These are phyloP conservation scores for Penicillium cosmopolitanum DNA, from an alignment of 495 filamentous ascomycete species.

Conservation along the genomic window DNA sequence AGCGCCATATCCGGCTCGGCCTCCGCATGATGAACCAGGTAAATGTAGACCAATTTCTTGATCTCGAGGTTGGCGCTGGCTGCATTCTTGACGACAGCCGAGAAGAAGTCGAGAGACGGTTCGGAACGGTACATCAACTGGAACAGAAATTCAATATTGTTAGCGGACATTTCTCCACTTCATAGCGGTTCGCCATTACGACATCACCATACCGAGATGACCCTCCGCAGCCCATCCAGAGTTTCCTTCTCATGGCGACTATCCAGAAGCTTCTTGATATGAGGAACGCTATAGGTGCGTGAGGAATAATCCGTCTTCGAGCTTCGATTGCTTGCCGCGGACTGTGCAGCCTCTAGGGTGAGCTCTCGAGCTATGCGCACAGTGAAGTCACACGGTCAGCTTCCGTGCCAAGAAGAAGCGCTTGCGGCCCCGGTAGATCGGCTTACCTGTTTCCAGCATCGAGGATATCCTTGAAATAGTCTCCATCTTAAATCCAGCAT, in stretches of 20 bases:
- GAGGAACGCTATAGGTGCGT: constrained; percentile 53
- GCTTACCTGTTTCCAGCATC: constrained; percentile 86
- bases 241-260: constrained; percentile 93
- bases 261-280: constrained; percentile 93
- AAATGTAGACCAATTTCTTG: constrained; percentile 98
- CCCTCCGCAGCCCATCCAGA: constrained; percentile 85
- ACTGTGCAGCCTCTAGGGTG: constrained; percentile 93
- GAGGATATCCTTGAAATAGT: constrained; percentile 94
- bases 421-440: not conserved
- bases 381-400: constrained; percentile 28
- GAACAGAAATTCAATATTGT: constrained; percentile 15
- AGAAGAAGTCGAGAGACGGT: constrained; percentile 85
- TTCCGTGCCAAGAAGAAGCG: constrained; percentile 13
- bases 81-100: constrained; percentile 94
- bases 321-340: constrained; percentile 57
- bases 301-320: constrained; percentile 46
- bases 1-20: constrained; percentile 92
- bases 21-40: constrained; percentile 93
- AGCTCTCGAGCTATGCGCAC: constrained; percentile 79
- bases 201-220: constrained; percentile 73
- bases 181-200: not conserved
- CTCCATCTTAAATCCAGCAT: constrained; percentile 65
- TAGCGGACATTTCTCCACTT: constrained; percentile 17
- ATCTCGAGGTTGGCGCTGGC: constrained; percentile 89
- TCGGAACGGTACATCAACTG: constrained; percentile 93